Conservation (phyloP, 169 alveolate genomes). For the Plasmodium falciparum region DNA sequence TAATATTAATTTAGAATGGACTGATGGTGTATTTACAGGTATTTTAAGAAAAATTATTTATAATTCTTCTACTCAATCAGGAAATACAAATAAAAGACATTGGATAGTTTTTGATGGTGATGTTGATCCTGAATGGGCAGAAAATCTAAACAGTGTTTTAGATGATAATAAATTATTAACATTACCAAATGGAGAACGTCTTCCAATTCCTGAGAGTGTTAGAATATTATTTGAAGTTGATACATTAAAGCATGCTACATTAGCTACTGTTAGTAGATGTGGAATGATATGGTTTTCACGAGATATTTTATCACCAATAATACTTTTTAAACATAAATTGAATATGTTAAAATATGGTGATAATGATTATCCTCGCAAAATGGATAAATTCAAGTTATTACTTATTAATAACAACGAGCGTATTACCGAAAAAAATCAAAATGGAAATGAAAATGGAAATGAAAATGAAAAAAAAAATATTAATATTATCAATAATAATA, state of each 20-base stretch:
- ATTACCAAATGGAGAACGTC: slow-evolving; percentile 97
- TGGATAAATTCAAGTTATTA: slow-evolving; percentile 35
- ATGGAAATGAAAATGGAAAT: slow-evolving; percentile 4
- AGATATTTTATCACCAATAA: slow-evolving; percentile 89
- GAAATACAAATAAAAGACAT: slow-evolving; percentile 88
- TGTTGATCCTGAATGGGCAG: slow-evolving; percentile 99
- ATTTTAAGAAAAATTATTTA: slow-evolving; percentile 84
- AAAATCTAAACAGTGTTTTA: slow-evolving; percentile 97
- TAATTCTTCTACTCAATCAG: slow-evolving; percentile 50
- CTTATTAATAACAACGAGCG: slow-evolving; percentile 11
- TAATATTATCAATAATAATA: slow-evolving; percentile 5
- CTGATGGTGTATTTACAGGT: slow-evolving; percentile 98
- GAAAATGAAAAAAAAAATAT: neutral
- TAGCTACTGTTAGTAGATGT: slow-evolving; percentile 99
- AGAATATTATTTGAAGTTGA: slow-evolving; percentile 93
- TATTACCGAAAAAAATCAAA: neutral
- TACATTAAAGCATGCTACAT: slow-evolving; percentile 96
- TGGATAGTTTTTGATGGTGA: slow-evolving; percentile 99
- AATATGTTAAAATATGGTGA: slow-evolving; percentile 89
- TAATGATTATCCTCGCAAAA: slow-evolving; percentile 82
- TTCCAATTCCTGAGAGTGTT: slow-evolving; percentile 93
- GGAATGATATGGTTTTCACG: slow-evolving; percentile 98
- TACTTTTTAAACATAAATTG: slow-evolving; percentile 88
- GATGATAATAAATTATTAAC: slow-evolving; percentile 99
- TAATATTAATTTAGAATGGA: slow-evolving; percentile 97